Base-by-base conservation (phyloP, 495 filamentous ascomycete species). In the Friedmanniomyces simplex region DNA sequence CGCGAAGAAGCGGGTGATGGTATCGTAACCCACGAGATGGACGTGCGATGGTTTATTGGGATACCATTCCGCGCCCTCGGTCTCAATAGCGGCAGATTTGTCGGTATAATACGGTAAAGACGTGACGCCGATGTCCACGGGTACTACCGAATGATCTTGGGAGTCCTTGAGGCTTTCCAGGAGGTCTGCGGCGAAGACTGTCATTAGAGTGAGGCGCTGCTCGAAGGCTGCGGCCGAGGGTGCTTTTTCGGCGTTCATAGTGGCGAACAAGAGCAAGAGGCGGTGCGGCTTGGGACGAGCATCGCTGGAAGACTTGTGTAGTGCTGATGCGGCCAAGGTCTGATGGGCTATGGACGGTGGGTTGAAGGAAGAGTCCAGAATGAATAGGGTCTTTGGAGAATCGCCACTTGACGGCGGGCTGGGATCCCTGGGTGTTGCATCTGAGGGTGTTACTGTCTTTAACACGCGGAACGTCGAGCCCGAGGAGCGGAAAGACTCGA, bases 311-410 rank as follows among this genome's bases (percentile, higher is more conserved):
- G 59, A 62, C 22, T 64, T 63, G 37, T 77, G 68, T 2, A 93
- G 69, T 12, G 88, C 87, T 11, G 84, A 83, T 22, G 75, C 73
- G 2, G 82, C 87, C 67, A 97, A 89, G 50, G 74, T 75, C 51
- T 86, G 76, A 68, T 96, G 91, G 12, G 91, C 91, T 37, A 78
- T 74, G 1, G 89, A 91, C 11, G 91, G 91, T 16, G 91, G 91
- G 66, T 97, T 97, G 80, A 95, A 97, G 55, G 87, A 91, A 1
- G 91, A 94, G 70, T 97, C 91, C 63, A 97, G 82, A 60, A 97
- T 82, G 69, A 90, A 85, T 62, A 97, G 77, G 21, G 75, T 75
- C 53, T 76, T 72, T 13, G 65, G 63, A 8, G 62, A 53, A n/a
- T 58, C 32, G 45, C 46, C 43, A 18, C 32, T 11, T 1, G 49